Conservation (phyloP, 1,284 basidiomycete genomes). For the Pseudomicrostroma phylloplanum region DNA sequence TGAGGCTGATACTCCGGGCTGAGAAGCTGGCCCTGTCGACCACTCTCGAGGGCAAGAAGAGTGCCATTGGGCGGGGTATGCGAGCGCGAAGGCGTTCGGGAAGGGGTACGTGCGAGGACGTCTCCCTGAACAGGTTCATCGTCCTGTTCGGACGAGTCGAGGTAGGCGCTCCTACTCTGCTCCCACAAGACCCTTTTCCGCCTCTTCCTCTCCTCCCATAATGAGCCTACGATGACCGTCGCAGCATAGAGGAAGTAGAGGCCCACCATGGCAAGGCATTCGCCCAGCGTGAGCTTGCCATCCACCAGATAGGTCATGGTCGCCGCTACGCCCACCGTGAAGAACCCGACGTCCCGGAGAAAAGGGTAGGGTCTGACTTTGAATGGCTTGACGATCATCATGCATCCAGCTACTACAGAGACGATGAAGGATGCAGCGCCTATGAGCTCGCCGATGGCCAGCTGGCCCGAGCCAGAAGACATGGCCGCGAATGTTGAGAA, state of each 20-base stretch:
- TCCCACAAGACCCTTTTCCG: constrained; percentile 17
- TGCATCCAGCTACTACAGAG: constrained; percentile 84
- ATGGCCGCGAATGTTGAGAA: constrained; percentile 94
- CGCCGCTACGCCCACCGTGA: constrained; percentile 69
- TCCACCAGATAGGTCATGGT: constrained; percentile 75
- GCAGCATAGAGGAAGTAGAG: constrained; percentile 74
- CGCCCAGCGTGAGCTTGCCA: constrained; percentile 65
- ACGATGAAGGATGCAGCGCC: constrained; percentile 94
- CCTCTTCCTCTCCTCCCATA: constrained; percentile 57
- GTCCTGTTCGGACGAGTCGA: neutral
- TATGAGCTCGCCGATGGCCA: constrained; percentile 89
- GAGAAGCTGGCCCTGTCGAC: no score
- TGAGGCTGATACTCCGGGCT: no score
- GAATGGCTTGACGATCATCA: constrained; percentile 93
- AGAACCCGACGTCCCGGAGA: constrained; percentile 87
- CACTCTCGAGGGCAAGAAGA: no score
- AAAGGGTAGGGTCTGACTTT: constrained; percentile 73
- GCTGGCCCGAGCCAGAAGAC: constrained; percentile 71
- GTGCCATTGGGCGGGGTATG: no score
- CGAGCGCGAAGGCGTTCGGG: no score
- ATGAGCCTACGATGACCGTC: constrained; percentile 69
- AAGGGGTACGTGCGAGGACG: no score
- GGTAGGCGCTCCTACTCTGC: neutral
- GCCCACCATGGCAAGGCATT: constrained; percentile 67
- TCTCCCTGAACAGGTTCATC: neutral